Evolutionary conservation across 2,329 filamentous ascomycete genomes (phyloP), one percentile per base, ranked within the genome.

Genomic region (Ilyonectria sp.): DNA sequence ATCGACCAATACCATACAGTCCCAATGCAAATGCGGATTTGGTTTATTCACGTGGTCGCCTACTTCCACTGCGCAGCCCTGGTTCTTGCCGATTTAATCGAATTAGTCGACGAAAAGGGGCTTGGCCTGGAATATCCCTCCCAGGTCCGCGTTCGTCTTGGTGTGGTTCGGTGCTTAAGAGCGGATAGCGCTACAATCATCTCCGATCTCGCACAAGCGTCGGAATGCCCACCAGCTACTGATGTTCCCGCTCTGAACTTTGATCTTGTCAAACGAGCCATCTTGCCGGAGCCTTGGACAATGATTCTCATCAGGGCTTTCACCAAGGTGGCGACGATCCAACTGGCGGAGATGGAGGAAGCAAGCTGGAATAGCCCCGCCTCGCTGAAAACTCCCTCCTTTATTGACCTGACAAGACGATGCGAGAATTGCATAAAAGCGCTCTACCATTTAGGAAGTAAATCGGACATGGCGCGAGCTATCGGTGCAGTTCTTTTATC

Each of bases 241-340:
- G 61, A 75, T 63, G 46, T 75, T 35, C 68, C 73, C n/a, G 40
- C 15, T n/a, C 15, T 43, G 4, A 19, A 89, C 71, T 84, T 85
- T 57, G 86, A 86, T 1, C 80, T 89, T 23, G 86, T 83, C 50
- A 82, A 87, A 65, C 86, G 85, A 4, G 84, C 87, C 1, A 79
- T 90, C n/a, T 73, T 90, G 59, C 88, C 86, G 0, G 88, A 90
- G 69, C 88, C 88, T 2, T 90, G 88, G 88, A 89, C 87, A 1
- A 83, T 85, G 37, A 83, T 89, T 2, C 76, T 89, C 29, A 84
- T 89, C 53, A 81, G 86, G 23, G 83, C 83, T 0, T 89, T 89
- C 65, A 81, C 84, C 21, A 86, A 83, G 71, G 84, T 86, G 0
- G 83, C 77, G 1, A 71, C 79, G 4, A 60, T 79, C 13, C 75